phyloP scores from a whole-genome alignment of 805 yeast species.

The Brettanomyces sp. region DNA sequence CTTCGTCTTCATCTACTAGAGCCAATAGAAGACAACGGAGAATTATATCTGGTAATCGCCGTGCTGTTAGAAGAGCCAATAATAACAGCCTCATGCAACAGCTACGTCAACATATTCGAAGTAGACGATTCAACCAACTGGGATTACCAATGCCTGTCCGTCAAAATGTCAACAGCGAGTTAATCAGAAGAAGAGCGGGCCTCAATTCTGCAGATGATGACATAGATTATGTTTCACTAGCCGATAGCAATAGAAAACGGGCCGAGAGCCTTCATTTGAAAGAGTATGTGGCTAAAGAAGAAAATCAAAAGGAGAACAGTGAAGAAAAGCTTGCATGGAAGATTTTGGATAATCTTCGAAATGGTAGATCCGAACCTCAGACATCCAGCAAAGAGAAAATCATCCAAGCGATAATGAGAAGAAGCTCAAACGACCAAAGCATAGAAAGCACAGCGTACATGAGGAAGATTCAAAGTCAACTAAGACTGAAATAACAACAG shows the following conservation, averaged over 20 bases:
- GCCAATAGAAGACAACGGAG: constrained; percentile 3
- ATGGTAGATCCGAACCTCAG: constrained; percentile 5
- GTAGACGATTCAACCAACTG: constrained; percentile 11
- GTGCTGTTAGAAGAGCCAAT: constrained; percentile 1
- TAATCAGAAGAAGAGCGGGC: not conserved
- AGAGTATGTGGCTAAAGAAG: constrained; percentile 2
- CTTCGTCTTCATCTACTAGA: not conserved
- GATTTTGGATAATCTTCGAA: constrained; percentile 14
- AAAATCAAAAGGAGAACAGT: not conserved
- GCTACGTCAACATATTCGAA: constrained; percentile 17
- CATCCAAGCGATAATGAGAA: not conserved
- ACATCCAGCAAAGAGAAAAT: not conserved
- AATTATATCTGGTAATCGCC: constrained; percentile 3
- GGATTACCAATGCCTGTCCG: constrained; percentile 11
- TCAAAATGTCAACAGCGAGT: not conserved
- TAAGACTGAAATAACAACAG: not conserved
- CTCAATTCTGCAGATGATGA: constrained; percentile 8
- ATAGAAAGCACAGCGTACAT: not conserved
- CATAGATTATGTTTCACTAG: constrained; percentile 16
- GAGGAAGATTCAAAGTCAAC: not conserved
- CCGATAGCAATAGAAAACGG: constrained; percentile 11
- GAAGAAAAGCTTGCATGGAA: constrained; percentile 23
- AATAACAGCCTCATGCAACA: constrained; percentile 6
- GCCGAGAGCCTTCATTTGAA: constrained; percentile 3
- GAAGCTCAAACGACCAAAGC: constrained; percentile 1